Evolutionary conservation across 768 basidiomycete species (phyloP).

Genomic region (Mycena kentingensis): DNA sequence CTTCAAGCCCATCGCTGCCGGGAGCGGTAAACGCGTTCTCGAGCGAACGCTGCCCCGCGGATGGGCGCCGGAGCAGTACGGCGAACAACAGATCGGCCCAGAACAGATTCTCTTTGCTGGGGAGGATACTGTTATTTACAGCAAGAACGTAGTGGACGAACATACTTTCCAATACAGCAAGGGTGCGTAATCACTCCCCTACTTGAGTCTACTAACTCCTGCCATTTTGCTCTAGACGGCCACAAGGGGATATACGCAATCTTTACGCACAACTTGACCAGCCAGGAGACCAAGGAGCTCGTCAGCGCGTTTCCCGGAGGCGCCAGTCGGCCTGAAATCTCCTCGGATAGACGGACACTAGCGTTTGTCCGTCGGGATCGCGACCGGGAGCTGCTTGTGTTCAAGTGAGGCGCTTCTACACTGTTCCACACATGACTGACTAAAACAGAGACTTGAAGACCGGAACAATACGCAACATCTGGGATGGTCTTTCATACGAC

Average conservation of each 20-base stretch:
- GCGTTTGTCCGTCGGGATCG: conserved; percentile 75
- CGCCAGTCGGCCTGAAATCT: conserved; percentile 72
- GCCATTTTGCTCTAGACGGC: conserved; percentile 49
- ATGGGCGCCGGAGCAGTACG: conserved; percentile 62
- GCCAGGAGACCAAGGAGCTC: conserved; percentile 49
- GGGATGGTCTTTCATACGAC: conserved; percentile 73
- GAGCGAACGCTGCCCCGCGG: conserved; percentile 60
- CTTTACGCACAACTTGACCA: conserved; percentile 65
- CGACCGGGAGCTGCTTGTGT: conserved; percentile 71
- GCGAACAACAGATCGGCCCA: conserved; percentile 71
- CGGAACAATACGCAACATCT: conserved; percentile 64
- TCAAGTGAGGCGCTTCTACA: too few relatives aligned
- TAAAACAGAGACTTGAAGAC: conserved; percentile 67
- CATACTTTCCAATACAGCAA: conserved; percentile 62
- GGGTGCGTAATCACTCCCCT: conserved; percentile 39
- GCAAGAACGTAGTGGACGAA: conserved; percentile 62
- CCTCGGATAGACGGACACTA: conserved; percentile 65
- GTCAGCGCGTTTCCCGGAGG: conserved; percentile 65
- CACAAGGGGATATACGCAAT: conserved; percentile 74
- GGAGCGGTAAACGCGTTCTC: conserved; percentile 56
- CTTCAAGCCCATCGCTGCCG: conserved; percentile 35
- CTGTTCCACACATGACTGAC: too few relatives aligned
- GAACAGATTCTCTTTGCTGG: conserved; percentile 70
- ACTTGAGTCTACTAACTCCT: background rate
- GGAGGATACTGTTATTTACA: conserved; percentile 60